Conservation (phyloP, 2,329 filamentous ascomycete species). For the Venturia pyrina region DNA sequence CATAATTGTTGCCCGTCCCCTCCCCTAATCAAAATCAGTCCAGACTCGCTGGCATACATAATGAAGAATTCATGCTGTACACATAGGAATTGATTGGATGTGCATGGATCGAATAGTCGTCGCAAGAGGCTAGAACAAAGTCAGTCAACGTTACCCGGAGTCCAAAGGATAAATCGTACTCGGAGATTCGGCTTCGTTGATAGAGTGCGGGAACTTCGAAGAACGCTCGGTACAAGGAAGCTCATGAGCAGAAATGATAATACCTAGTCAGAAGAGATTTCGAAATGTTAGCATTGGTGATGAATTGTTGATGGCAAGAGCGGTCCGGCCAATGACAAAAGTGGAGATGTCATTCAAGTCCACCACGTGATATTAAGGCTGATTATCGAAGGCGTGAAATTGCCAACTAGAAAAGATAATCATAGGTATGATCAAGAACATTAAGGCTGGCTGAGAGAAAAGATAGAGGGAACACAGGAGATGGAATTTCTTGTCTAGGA, state of each 20-base stretch:
- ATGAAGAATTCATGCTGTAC: conserved; percentile 41
- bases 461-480: background rate
- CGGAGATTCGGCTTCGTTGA: background rate
- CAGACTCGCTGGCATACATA: background rate
- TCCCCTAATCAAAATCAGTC: conserved; percentile 45
- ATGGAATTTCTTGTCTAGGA: background rate
- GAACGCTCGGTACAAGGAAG: background rate
- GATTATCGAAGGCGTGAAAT: too few species aligned
- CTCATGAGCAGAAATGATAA: background rate
- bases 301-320: background rate
- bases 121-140: background rate
- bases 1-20: conserved; percentile 72
- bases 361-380: background rate
- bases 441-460: too few species aligned
- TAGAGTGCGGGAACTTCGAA: background rate
- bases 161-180: background rate
- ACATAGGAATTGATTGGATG: conserved; percentile 83
- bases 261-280: background rate
- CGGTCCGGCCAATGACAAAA: background rate
- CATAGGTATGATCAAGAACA: too few species aligned
- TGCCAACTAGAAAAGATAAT: too few species aligned
- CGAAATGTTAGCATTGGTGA: background rate
- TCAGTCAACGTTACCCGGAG: background rate
- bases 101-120: conserved; percentile 48
- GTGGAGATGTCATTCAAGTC: background rate